phyloP scores from a whole-genome alignment of 2,329 filamentous ascomycete species.

The Trichophyton equinum region DNA sequence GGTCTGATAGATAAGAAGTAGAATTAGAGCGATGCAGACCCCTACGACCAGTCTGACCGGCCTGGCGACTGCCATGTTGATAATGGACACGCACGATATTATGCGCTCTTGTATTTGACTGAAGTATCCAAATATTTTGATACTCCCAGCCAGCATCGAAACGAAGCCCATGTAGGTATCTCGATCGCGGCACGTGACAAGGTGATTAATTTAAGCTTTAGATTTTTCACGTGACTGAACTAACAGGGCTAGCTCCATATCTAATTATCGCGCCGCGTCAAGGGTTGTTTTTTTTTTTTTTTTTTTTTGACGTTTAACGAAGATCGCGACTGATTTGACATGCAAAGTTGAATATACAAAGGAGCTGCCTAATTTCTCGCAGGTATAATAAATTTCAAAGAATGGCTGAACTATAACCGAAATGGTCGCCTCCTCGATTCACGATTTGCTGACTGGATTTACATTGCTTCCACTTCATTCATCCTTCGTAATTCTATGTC shows the following conservation, averaged over 20 bases:
- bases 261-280: not conserved
- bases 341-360: not conserved
- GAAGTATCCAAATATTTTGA: not conserved
- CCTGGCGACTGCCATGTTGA: constrained; percentile 67
- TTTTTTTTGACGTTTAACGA: not conserved
- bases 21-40: constrained; percentile 57
- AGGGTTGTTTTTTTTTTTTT: not conserved
- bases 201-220: not conserved
- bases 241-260: too few relatives aligned
- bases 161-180: not conserved
- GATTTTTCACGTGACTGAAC: not conserved
- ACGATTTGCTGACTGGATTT: not conserved
- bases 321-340: not conserved
- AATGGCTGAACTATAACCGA: not conserved
- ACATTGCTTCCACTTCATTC: too few relatives aligned
- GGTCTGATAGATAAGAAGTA: constrained; percentile 67
- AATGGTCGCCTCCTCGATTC: not conserved
- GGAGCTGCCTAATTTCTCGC: not conserved
- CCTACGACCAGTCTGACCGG: constrained; percentile 69
- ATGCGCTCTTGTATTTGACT: not conserved
- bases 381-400: not conserved
- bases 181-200: not conserved
- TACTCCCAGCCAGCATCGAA: not conserved
- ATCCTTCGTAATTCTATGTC: not conserved
- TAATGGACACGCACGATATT: constrained; percentile 8